phyloP scores from a whole-genome alignment of 2,329 filamentous ascomycete species.

The Fusarium sp. region DNA sequence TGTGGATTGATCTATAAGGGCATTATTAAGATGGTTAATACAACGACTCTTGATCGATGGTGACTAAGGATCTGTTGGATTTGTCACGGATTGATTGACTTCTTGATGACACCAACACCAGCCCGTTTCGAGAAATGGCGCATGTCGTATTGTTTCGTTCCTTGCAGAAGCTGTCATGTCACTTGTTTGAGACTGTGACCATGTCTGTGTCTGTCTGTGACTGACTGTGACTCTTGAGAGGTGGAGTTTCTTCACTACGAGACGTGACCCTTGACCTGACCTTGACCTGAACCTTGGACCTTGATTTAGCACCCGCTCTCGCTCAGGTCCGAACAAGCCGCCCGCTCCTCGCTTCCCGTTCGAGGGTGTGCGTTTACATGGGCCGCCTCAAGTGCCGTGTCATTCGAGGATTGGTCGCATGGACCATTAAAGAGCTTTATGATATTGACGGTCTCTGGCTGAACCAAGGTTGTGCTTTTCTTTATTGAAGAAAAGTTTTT shows the following conservation, averaged over 20 bases:
- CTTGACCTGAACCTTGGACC: constrained; percentile 9
- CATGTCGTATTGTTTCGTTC: constrained; percentile 26
- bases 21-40: constrained; percentile 7
- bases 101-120: constrained; percentile 13
- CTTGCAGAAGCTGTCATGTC: constrained; percentile 22
- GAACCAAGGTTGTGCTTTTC: constrained; percentile 13
- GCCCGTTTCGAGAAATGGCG: constrained; percentile 36
- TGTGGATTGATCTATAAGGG: background rate
- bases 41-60: background rate
- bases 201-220: background rate
- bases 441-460: constrained; percentile 6
- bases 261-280: constrained; percentile 10
- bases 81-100: constrained; percentile 18
- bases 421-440: constrained; percentile 22
- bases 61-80: background rate
- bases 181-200: constrained; percentile 19
- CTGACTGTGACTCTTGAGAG: constrained; percentile 7
- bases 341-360: constrained; percentile 18
- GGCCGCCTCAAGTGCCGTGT: constrained; percentile 36
- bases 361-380: constrained; percentile 27
- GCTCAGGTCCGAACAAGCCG: constrained; percentile 37
- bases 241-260: constrained; percentile 15
- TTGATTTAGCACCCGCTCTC: constrained; percentile 36
- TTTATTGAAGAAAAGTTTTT: constrained; percentile 19
- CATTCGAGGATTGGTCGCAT: constrained; percentile 36